phyloP scores from a whole-genome alignment of 225 moss, liverwort and hornwort genomes.

The Bryoerythrophyllum caledonicum region DNA sequence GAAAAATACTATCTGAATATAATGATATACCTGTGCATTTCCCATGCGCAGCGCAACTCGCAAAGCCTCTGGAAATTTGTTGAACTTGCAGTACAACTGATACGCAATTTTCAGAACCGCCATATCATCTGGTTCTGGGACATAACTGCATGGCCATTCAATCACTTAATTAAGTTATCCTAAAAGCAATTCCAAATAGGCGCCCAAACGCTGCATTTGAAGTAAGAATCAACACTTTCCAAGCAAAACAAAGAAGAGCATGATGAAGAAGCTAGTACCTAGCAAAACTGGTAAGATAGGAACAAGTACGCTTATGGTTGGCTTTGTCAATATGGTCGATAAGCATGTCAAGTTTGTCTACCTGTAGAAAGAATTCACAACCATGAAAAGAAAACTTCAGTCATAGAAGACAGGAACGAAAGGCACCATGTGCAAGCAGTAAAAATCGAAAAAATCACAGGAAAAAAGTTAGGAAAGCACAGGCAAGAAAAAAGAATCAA shows the following conservation, averaged over 20 bases:
- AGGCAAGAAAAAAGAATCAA: slow-evolving; percentile 5
- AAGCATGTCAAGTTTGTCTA: slow-evolving; percentile 87
- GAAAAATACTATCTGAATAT: background rate
- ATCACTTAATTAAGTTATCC: background rate
- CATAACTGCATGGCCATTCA: slow-evolving; percentile 67
- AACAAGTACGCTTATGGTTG: slow-evolving; percentile 93
- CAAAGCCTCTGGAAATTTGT: slow-evolving; percentile 89
- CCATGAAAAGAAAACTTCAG: background rate
- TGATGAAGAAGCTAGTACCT: slow-evolving; percentile 48
- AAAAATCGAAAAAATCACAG: background rate
- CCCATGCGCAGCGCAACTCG: slow-evolving; percentile 95
- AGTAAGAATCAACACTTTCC: background rate
- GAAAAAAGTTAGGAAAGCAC: slow-evolving; percentile 1
- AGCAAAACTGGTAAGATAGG: slow-evolving; percentile 95
- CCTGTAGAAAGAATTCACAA: slow-evolving; percentile 50
- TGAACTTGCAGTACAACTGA: slow-evolving; percentile 90
- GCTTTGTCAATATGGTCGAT: slow-evolving; percentile 85
- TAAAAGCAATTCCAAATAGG: background rate
- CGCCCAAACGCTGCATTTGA: background rate
- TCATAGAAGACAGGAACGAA: background rate
- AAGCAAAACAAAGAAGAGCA: background rate
- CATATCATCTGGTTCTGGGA: slow-evolving; percentile 96
- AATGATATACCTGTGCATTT: slow-evolving; percentile 58
- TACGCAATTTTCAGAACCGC: slow-evolving; percentile 87
- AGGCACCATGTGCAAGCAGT: background rate